Conservation (phyloP, 2,329 filamentous ascomycete species). For the Cladophialophora psammophila region DNA sequence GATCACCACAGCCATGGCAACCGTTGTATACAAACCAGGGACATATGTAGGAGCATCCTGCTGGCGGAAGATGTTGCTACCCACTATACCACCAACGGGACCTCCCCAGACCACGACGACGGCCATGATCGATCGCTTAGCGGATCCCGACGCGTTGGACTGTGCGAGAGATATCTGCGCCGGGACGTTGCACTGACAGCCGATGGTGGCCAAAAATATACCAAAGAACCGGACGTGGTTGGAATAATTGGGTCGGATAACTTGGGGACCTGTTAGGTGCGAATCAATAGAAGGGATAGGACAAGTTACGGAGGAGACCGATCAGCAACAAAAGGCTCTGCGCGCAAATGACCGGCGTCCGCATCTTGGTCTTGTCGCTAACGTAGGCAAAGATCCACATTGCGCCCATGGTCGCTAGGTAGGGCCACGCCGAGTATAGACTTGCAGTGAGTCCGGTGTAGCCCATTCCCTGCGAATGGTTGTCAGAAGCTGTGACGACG, state of each 20-base stretch:
- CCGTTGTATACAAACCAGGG: slow-evolving; percentile 27
- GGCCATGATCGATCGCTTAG: slow-evolving; percentile 39
- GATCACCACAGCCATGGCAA: slow-evolving; percentile 1
- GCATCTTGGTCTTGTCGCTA: slow-evolving; percentile 42
- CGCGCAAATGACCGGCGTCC: slow-evolving; percentile 41
- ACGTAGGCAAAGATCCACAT: slow-evolving; percentile 41
- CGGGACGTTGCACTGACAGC: slow-evolving; percentile 44
- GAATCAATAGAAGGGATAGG: slow-evolving; percentile 3
- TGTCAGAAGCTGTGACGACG: too few relatives aligned
- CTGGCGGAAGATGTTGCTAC: slow-evolving; percentile 37
- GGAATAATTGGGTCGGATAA: slow-evolving; percentile 41
- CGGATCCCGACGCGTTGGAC: slow-evolving; percentile 45
- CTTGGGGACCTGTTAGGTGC: slow-evolving; percentile 20
- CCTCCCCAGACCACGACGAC: slow-evolving; percentile 54
- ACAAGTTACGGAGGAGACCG: slow-evolving; percentile 34
- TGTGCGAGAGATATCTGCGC: slow-evolving; percentile 44
- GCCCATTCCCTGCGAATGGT: slow-evolving; percentile 40
- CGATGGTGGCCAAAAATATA: slow-evolving; percentile 43
- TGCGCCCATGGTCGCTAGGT: slow-evolving; percentile 39
- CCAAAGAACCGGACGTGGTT: slow-evolving; percentile 43
- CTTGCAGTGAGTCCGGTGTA: slow-evolving; percentile 40
- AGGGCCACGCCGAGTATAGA: slow-evolving; percentile 43
- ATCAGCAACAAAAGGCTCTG: slow-evolving; percentile 38
- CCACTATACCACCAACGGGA: slow-evolving; percentile 40
- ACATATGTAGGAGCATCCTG: slow-evolving; percentile 40